These are phyloP conservation scores for Phytophthora vignae DNA, from an alignment of 352 stramenopile species.

Conservation along the genomic window DNA sequence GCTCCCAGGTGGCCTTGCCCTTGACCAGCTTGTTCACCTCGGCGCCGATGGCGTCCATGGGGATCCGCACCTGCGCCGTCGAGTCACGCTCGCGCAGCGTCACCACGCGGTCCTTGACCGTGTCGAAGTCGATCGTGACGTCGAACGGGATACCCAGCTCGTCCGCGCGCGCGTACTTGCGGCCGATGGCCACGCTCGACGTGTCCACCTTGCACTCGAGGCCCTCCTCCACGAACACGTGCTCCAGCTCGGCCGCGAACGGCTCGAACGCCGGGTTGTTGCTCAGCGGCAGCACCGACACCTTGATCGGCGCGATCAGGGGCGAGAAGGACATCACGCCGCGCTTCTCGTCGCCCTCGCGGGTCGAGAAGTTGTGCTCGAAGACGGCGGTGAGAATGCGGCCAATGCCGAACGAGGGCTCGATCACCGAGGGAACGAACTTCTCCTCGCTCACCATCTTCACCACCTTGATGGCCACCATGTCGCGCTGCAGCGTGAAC, in stretches of 20 bases:
- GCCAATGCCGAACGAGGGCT: constrained; percentile 99
- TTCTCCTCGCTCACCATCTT: constrained; percentile 98
- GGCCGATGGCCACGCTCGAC: constrained; percentile 95
- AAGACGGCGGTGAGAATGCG: constrained; percentile 98
- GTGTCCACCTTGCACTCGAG: constrained; percentile 95
- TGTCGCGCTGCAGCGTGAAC: constrained; percentile 95
- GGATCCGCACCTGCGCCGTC: constrained; percentile 95
- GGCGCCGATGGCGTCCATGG: constrained; percentile 82
- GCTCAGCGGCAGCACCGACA: constrained; percentile 95
- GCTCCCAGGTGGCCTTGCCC: constrained; percentile 82
- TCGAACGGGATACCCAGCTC: constrained; percentile 99
- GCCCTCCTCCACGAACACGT: constrained; percentile 65
- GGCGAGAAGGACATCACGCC: constrained; percentile 98
- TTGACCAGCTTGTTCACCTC: constrained; percentile 92
- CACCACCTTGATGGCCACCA: constrained; percentile 94
- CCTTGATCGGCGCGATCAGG: constrained; percentile 98
- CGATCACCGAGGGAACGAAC: constrained; percentile 99
- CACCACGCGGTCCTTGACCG: constrained; percentile 91
- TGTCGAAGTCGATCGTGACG: constrained; percentile 99
- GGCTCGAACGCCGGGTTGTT: constrained; percentile 88
- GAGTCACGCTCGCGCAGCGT: constrained; percentile 99
- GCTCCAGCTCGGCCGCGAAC: constrained; percentile 82
- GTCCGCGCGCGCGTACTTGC: constrained; percentile 97
- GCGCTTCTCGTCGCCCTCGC: constrained; percentile 97
- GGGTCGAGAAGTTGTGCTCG: constrained; percentile 98